Base-by-base conservation (phyloP, 2,329 filamentous ascomycete species). In the Xylariaceae sp. region DNA sequence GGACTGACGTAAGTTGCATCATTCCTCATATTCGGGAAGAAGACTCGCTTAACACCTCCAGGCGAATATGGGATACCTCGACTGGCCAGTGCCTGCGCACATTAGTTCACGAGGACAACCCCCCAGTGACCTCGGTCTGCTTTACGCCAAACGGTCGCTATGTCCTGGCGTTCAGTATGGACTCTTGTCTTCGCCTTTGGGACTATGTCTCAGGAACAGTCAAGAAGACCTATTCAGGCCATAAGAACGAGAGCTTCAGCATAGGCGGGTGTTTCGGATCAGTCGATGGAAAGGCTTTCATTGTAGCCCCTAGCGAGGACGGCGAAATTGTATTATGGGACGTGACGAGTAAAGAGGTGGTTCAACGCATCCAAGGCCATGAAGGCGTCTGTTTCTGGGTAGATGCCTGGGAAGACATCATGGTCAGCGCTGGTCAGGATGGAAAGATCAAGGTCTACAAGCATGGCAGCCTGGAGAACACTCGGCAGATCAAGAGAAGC, bases 161-260 rank as follows among this genome's bases (percentile, higher is more conserved):
- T 63, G 85, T 98, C 44, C 78, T 97, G 3, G 92, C 93, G 11
- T 95, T 87, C 67, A 95, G 88, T 52, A 77, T 96, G 54, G 93
- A 98, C 70, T 87, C 84, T 49, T 92, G 87, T 62, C 79, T 98
- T 37, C 83, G 93, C 2, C 73, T 98, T 19, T 98, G 93, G 93
- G 88, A 96, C 65, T 98, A 97, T 63, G 86, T 95, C 7, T 82
- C 89, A 29, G 92, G 92, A 6, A 82, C 83, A 22, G 93, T 93
- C 56, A 85, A 95, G 60, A 98, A 98, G 75, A 98, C 93, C 12
- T 98, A 97, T 67, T 90, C 96, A 64, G 93, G 93, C 0, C 93
- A 97, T 61, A 70, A 73, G 44, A 98, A 98, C 64, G 76, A 81
- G 44, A 84, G 84, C 50, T 97, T 86, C 67, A 92, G 88, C 54